phyloP scores from a whole-genome alignment of 352 stramenopile genomes.

The Phytopythium sindhum region DNA sequence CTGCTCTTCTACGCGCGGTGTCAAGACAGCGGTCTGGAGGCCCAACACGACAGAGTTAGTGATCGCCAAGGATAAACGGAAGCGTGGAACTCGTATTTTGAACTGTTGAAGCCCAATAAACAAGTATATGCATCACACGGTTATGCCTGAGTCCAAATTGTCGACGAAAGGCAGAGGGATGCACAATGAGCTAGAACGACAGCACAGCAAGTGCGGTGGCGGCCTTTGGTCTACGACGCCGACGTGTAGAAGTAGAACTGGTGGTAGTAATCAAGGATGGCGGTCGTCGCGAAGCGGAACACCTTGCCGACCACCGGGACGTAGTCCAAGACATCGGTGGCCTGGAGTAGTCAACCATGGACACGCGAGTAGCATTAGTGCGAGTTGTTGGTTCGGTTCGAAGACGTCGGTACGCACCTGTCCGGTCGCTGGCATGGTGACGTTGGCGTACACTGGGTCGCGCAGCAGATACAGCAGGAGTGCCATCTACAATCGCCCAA shows the following conservation, averaged over 20 bases:
- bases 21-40: background rate
- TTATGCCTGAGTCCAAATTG: background rate
- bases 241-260: constrained; percentile 88
- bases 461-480: constrained; percentile 82
- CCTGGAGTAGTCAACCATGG: constrained; percentile 16
- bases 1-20: constrained; percentile 68
- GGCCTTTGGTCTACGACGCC: constrained; percentile 49
- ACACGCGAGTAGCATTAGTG: background rate
- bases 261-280: constrained; percentile 82
- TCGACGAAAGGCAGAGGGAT: constrained; percentile 9
- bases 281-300: constrained; percentile 65
- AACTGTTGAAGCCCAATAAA: background rate
- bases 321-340: constrained; percentile 54
- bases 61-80: background rate
- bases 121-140: background rate
- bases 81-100: background rate
- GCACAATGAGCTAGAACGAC: background rate
- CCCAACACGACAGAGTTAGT: background rate
- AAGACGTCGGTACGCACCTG: constrained; percentile 31
- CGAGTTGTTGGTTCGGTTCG: background rate
- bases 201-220: background rate
- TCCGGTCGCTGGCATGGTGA: constrained; percentile 65
- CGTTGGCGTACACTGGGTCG: constrained; percentile 64
- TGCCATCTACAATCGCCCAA: constrained; percentile 46
- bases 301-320: constrained; percentile 69